phyloP scores from a whole-genome alignment of 1,139 yeast species.

The Nakaseomyces nivariensis region DNA sequence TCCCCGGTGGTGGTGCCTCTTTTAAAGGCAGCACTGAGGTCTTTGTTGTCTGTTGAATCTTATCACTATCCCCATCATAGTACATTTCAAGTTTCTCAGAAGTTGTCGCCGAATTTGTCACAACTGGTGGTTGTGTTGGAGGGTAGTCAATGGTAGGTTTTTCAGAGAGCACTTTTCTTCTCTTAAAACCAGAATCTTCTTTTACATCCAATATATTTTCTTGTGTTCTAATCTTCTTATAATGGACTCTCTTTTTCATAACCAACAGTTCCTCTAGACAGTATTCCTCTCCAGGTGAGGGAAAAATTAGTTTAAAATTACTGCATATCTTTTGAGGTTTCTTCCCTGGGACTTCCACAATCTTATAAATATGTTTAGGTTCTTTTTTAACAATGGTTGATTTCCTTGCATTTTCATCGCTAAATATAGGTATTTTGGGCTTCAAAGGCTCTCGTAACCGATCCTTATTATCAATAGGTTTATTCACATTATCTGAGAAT shows the following conservation, averaged over 20 bases:
- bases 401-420: slow-evolving; percentile 2
- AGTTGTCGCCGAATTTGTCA: neutral
- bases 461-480: neutral
- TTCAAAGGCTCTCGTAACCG: neutral
- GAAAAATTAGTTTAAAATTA: slow-evolving; percentile 49
- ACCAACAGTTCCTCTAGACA: slow-evolving; percentile 57
- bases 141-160: neutral
- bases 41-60: slow-evolving; percentile 7
- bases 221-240: neutral
- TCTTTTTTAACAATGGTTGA: neutral
- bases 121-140: slow-evolving; percentile 4
- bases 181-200: neutral
- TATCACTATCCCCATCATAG: slow-evolving; percentile 3
- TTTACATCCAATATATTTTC: neutral
- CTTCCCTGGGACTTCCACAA: slow-evolving; percentile 46
- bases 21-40: slow-evolving; percentile 26
- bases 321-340: slow-evolving; percentile 53
- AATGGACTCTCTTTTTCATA: slow-evolving; percentile 17
- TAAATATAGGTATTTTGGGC: slow-evolving; percentile 5
- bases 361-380: slow-evolving; percentile 31
- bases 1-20: slow-evolving; percentile 11
- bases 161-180: neutral
- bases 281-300: slow-evolving; percentile 39
- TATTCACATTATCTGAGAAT: neutral
- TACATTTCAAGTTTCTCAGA: slow-evolving; percentile 3